A percentile compares a stretch with the other conserved stretches of the same genome.
These are phyloP conservation scores for Curvularia spicifera DNA, from an alignment of 2,329 filamentous ascomycete species.

Conservation along the genomic window DNA sequence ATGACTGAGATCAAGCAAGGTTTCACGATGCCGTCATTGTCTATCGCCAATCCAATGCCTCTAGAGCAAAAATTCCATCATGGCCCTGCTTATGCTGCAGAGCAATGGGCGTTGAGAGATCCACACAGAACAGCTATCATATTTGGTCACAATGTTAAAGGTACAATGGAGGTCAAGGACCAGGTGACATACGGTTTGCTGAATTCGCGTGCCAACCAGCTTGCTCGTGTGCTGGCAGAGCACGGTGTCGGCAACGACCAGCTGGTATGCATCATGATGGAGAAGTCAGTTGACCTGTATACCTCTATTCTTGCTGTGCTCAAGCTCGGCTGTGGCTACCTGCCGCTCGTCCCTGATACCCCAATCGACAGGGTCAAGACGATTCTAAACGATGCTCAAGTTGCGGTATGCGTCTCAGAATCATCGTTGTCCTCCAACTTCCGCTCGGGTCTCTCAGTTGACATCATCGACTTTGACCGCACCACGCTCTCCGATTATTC, in stretches of 20 bases:
- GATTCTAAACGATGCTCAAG: slow-evolving; percentile 67
- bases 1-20: slow-evolving; percentile 37
- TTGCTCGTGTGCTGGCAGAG: slow-evolving; percentile 64
- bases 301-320: slow-evolving; percentile 74
- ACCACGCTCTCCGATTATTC: slow-evolving; percentile 43
- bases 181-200: slow-evolving; percentile 69
- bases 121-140: slow-evolving; percentile 68
- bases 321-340: slow-evolving; percentile 77
- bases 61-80: slow-evolving; percentile 22
- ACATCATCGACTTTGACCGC: slow-evolving; percentile 39
- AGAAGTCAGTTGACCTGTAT: slow-evolving; percentile 77
- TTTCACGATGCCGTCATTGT: slow-evolving; percentile 40
- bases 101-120: slow-evolving; percentile 56
- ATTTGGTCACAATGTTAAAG: slow-evolving; percentile 61
- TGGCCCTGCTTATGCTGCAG: slow-evolving; percentile 57
- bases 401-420: slow-evolving; percentile 57
- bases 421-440: slow-evolving; percentile 18
- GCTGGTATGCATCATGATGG: slow-evolving; percentile 75
- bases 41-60: slow-evolving; percentile 53
- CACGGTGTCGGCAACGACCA: slow-evolving; percentile 59
- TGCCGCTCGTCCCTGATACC: slow-evolving; percentile 78
- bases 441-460: slow-evolving; percentile 8
- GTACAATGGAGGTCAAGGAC: slow-evolving; percentile 42
- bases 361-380: slow-evolving; percentile 65
- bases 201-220: slow-evolving; percentile 67